Evolutionary conservation across 495 filamentous ascomycete species (phyloP).

Genomic region (Friedmanniomyces simplex): DNA sequence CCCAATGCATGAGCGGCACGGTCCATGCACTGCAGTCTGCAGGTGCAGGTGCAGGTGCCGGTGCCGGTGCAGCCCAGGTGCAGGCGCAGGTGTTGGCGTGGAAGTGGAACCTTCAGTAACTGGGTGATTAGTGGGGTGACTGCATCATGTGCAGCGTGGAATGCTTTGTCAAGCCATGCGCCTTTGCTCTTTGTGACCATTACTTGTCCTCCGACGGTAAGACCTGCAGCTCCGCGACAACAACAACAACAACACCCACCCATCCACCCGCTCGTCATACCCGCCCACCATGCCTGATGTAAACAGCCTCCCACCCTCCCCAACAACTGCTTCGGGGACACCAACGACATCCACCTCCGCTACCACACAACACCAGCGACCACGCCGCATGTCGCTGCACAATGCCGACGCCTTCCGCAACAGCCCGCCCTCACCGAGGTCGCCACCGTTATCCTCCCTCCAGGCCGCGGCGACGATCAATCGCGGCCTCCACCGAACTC

Average conservation of each 20-base stretch:
- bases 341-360: conserved; percentile 31
- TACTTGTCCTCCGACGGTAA: background rate
- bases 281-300: background rate
- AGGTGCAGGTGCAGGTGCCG: background rate
- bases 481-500: conserved; percentile 56
- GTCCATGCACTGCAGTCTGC: too few species aligned
- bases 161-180: background rate
- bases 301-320: conserved; percentile 42
- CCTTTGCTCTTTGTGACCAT: background rate
- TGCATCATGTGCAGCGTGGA: background rate
- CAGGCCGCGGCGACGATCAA: conserved; percentile 54
- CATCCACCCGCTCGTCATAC: background rate
- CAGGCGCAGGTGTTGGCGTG: too few species aligned
- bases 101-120: too few species aligned
- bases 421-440: conserved; percentile 34
- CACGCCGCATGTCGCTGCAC: conserved; percentile 29
- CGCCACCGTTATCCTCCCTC: conserved; percentile 55
- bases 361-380: conserved; percentile 20
- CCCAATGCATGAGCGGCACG: background rate
- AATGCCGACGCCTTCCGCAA: conserved; percentile 6
- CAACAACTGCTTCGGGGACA: conserved; percentile 45
- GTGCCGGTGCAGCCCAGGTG: too few species aligned
- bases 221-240: background rate
- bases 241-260: background rate
- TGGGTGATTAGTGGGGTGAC: too few species aligned